phyloP scores from a whole-genome alignment of 2,329 filamentous ascomycete genomes.

The Pseudocercospora vitis region DNA sequence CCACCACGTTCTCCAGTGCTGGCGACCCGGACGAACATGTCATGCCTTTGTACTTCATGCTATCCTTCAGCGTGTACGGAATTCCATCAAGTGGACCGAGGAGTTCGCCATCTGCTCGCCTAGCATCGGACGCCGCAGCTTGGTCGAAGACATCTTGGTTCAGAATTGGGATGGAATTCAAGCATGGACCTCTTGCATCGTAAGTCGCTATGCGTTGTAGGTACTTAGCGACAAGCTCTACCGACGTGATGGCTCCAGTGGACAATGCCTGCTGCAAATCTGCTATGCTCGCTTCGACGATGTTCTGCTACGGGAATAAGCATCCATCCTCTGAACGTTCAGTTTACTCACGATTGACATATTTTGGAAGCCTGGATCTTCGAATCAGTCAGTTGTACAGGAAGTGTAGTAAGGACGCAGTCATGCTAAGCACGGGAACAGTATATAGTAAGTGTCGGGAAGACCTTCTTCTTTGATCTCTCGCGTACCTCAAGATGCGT shows the following conservation, averaged over 20 bases:
- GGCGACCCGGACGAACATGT: conserved; percentile 56
- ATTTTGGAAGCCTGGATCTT: not conserved
- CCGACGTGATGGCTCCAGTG: conserved; percentile 44
- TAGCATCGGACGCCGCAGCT: conserved; percentile 50
- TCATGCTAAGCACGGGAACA: not conserved
- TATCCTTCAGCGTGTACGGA: conserved; percentile 60
- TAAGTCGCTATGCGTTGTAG: conserved; percentile 51
- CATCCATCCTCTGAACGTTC: not conserved
- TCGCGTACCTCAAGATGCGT: not conserved
- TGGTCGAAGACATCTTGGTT: conserved; percentile 50
- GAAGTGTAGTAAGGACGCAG: not conserved
- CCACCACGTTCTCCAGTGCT: conserved; percentile 53
- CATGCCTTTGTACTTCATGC: conserved; percentile 56
- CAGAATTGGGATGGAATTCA: conserved; percentile 53
- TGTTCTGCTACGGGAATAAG: conserved; percentile 28
- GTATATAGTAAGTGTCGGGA: conserved; percentile 7
- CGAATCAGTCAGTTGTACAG: too few relatives aligned
- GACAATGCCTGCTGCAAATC: conserved; percentile 48
- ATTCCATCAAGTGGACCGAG: conserved; percentile 55
- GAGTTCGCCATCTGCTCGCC: conserved; percentile 42
- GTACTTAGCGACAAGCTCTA: conserved; percentile 49
- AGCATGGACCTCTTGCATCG: conserved; percentile 43
- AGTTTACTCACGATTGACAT: conserved; percentile 20
- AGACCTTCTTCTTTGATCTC: not conserved
- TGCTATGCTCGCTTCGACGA: conserved; percentile 52